Percentiles rank a stretch among this genome's conserved stretches.
These are phyloP conservation scores for Anthostomella pinea DNA, from an alignment of 2,329 filamentous ascomycete genomes.

Conservation along the genomic window DNA sequence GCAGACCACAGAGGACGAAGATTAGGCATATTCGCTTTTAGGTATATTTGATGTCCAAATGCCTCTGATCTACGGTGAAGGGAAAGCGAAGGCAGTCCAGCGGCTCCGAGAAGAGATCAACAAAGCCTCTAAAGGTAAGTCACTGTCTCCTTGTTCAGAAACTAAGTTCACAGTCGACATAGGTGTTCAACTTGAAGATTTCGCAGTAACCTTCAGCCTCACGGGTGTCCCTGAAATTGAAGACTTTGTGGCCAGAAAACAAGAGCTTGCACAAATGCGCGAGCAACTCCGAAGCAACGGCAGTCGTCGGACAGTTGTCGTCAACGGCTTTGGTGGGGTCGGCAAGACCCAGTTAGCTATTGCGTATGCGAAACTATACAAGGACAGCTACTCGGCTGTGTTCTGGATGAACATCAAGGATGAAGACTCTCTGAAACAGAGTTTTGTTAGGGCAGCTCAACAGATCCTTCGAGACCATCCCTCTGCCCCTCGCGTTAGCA, in stretches of 20 bases:
- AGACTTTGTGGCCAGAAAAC: slow-evolving; percentile 31
- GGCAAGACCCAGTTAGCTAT: slow-evolving; percentile 20
- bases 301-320: slow-evolving; percentile 16
- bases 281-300: slow-evolving; percentile 23
- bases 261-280: slow-evolving; percentile 31
- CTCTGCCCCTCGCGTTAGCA: slow-evolving; percentile 4
- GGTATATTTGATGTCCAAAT: slow-evolving; percentile 17
- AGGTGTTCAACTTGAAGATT: slow-evolving; percentile 24
- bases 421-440: slow-evolving; percentile 10
- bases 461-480: slow-evolving; percentile 17
- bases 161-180: slow-evolving; percentile 3
- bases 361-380: slow-evolving; percentile 14
- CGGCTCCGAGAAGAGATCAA: slow-evolving; percentile 15
- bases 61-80: slow-evolving; percentile 14
- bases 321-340: slow-evolving; percentile 19
- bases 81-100: slow-evolving; percentile 9
- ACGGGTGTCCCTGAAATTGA: slow-evolving; percentile 23
- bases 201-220: slow-evolving; percentile 29
- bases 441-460: slow-evolving; percentile 12
- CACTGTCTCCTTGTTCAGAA: not conserved
- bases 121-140: slow-evolving; percentile 10
- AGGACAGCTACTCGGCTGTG: slow-evolving; percentile 11
- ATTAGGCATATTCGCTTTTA: slow-evolving; percentile 15
- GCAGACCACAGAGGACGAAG: slow-evolving; percentile 15
- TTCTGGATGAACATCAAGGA: slow-evolving; percentile 19